These are phyloP conservation scores for Cucumis variabilis DNA, from an alignment of 331 rosid genomes.

Conservation along the genomic window DNA sequence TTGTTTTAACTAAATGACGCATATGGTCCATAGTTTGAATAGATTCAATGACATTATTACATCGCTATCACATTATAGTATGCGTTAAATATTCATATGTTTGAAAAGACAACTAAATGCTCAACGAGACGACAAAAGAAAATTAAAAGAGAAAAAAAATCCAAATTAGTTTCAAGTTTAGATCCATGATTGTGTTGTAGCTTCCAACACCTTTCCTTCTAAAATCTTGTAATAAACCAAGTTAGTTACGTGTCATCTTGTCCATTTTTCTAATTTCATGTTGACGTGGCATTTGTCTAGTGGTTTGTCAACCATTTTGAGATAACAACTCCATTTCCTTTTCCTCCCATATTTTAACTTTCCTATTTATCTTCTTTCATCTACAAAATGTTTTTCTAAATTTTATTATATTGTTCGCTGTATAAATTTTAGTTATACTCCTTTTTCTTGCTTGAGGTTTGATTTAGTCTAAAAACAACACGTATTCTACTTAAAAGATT, in stretches of 20 bases:
- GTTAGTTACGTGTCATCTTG: background rate
- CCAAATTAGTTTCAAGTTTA: background rate
- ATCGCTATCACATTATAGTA: background rate
- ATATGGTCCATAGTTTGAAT: background rate
- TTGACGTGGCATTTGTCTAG: slow-evolving; percentile 15
- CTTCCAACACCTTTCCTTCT: slow-evolving; percentile 34
- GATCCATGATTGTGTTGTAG: slow-evolving; percentile 11
- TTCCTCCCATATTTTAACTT: background rate
- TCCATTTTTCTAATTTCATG: background rate
- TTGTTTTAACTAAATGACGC: background rate
- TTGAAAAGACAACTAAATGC: background rate
- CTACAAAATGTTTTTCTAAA: too few species aligned
- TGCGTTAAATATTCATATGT: too few species aligned
- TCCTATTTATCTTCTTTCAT: too few species aligned
- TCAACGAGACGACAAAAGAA: background rate
- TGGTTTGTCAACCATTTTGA: background rate
- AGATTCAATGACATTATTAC: background rate
- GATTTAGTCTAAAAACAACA: too few species aligned
- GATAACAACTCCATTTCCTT: background rate
- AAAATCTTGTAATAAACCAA: background rate
- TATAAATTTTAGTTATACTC: too few species aligned
- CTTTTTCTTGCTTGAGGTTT: too few species aligned
- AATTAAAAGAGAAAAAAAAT: background rate
- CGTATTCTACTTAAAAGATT: too few species aligned
- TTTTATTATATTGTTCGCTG: too few species aligned